phyloP scores from a whole-genome alignment of 805 yeast species.

The Ogataea pilisensis region DNA sequence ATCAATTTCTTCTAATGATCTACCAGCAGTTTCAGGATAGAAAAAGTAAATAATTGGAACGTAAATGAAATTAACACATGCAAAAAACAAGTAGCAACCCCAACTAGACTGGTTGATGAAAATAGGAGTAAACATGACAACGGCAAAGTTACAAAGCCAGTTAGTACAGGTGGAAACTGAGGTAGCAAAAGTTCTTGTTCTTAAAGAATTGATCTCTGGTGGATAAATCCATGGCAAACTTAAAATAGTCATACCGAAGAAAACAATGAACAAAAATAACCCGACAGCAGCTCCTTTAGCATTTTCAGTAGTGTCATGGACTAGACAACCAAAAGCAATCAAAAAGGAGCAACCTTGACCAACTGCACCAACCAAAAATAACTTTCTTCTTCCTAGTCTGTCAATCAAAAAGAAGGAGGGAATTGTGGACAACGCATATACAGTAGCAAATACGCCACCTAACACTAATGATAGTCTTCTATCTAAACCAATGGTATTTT shows the following conservation, averaged over 20 bases:
- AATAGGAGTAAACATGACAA: constrained; percentile 64
- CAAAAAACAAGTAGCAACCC: constrained; percentile 70
- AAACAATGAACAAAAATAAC: constrained; percentile 52
- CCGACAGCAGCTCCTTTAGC: constrained; percentile 71
- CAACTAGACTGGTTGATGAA: constrained; percentile 49
- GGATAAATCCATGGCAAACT: constrained; percentile 57
- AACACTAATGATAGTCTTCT: constrained; percentile 53
- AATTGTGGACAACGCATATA: constrained; percentile 56
- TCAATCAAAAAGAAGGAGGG: constrained; percentile 61
- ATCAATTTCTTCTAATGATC: constrained; percentile 72
- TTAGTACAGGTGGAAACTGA: constrained; percentile 59
- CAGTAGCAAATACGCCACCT: constrained; percentile 62
- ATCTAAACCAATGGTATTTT: constrained; percentile 44
- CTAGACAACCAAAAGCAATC: constrained; percentile 47
- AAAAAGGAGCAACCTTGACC: constrained; percentile 49
- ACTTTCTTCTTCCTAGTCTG: constrained; percentile 63
- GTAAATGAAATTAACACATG: constrained; percentile 55
- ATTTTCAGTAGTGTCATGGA: constrained; percentile 34
- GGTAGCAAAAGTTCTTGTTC: constrained; percentile 69
- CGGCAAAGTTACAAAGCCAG: constrained; percentile 66
- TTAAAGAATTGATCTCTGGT: constrained; percentile 61
- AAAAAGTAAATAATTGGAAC: constrained; percentile 60
- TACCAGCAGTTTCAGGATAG: constrained; percentile 77
- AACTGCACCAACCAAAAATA: constrained; percentile 39
- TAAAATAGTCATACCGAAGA: constrained; percentile 47